Evolutionary conservation across 2,329 filamentous ascomycete genomes (phyloP), one percentile per base, ranked within the genome.

Genomic region (Phialocephala sp.): DNA sequence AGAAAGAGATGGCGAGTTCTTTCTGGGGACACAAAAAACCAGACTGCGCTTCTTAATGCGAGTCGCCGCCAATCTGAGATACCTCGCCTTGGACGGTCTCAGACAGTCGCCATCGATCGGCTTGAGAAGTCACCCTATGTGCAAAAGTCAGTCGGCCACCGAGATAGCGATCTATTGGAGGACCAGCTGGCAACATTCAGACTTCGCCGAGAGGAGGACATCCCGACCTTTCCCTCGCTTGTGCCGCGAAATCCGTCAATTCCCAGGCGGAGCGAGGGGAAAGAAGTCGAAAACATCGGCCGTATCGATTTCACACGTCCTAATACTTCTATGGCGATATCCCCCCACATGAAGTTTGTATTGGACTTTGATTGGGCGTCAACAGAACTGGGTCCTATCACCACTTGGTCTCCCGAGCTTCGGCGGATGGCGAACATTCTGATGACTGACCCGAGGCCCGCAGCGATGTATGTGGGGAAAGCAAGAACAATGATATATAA

Each of bases 351-450:
- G 27, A 14, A 67, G 11, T 74, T 72, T 50, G 63, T 79, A 37
- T 72, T 79, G 14, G 72, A 70, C 14, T 73, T 81, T 8, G 77
- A 83, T 65, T 84, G 82, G 81, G 72, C 68, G 8, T 70, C 72
- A 6, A 82, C 81, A 0, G 74, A 76, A 4, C 68, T 83, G 1
- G 82, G 82, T 0, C 76, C 78, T 1, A 78, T 80, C 65, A 65
- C 69, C 4, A 70, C 61, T 36, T 84, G 81, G 81, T 70, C 77
- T 1, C 47, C 73, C 0, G 76, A 79, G 24, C 78, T 83, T 9
- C 77, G 79, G 27, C 77, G 79, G 9, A 71, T 74, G 45, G 73
- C 75, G 9, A 76, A 76, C 60, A 70, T 79, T 27, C 66, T 78
- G 8, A 72, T 80, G 68, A 73, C 71, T n/a, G 78, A 80, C 64